A percentile compares a stretch with the other conserved stretches of the same genome.
Conservation (phyloP, 164 flowering plant species). For the Kalanchoe fedtschenkoi region DNA sequence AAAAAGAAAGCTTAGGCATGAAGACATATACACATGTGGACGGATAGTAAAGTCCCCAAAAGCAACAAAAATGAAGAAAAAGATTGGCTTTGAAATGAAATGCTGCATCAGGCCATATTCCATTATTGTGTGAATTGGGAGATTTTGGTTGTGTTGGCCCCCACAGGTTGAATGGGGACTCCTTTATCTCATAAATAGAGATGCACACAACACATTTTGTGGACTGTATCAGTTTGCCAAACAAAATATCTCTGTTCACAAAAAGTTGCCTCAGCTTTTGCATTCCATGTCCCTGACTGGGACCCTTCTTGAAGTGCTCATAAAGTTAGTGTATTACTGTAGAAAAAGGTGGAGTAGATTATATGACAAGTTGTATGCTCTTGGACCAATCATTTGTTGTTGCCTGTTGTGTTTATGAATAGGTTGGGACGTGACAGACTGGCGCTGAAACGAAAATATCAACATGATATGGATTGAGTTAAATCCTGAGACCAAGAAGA, state of each 20-base stretch:
- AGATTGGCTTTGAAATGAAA: slow-evolving; percentile 1
- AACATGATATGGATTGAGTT: not conserved
- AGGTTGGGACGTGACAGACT: not conserved
- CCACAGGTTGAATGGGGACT: not conserved
- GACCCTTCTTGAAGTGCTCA: not conserved
- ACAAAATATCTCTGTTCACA: not conserved
- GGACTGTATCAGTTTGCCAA: not conserved
- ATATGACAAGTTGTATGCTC: not conserved
- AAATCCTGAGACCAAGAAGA: not conserved
- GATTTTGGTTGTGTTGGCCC: not conserved
- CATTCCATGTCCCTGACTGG: not conserved
- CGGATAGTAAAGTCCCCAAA: not conserved
- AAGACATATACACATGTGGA: not conserved
- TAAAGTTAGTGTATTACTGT: not conserved
- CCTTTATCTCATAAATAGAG: not conserved
- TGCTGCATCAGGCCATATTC: not conserved
- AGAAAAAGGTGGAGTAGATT: not conserved
- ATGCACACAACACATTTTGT: no score
- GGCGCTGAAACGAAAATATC: not conserved
- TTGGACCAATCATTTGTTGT: no score
- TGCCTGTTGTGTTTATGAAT: not conserved
- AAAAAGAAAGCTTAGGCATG: not conserved
- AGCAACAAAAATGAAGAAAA: not conserved
- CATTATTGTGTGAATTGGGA: not conserved
- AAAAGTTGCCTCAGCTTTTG: not conserved